These are phyloP conservation scores for Mortierella alpina DNA, from an alignment of 192 early-diverging fungal species.

Conservation along the genomic window DNA sequence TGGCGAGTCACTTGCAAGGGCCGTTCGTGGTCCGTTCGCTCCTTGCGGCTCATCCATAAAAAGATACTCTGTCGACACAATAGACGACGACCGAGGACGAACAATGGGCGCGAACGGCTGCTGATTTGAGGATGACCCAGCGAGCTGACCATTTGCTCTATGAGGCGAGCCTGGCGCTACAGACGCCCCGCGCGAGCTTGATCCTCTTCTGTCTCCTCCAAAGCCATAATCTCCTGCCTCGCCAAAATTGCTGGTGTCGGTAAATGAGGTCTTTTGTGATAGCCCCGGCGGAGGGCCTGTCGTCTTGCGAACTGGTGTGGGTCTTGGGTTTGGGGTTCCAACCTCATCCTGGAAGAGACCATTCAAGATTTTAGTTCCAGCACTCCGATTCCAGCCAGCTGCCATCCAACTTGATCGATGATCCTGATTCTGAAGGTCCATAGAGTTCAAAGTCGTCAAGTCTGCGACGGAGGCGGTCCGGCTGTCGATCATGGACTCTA, in stretches of 20 bases:
- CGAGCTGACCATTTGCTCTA: not conserved
- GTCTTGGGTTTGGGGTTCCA: not conserved
- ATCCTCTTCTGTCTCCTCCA: constrained; percentile 22
- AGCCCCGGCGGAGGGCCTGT: constrained; percentile 47
- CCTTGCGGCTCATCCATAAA: constrained; percentile 14
- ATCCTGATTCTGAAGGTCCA: constrained; percentile 6
- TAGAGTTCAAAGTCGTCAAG: not conserved
- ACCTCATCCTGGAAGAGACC: constrained; percentile 43
- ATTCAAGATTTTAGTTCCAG: constrained; percentile 25
- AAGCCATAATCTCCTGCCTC: constrained; percentile 8
- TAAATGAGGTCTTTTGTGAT: not conserved
- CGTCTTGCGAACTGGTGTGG: constrained; percentile 10
- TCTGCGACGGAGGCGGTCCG: not conserved
- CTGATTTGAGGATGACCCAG: not conserved
- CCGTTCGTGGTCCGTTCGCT: not conserved
- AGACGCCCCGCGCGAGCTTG: not conserved
- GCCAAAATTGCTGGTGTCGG: not conserved
- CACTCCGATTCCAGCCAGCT: constrained; percentile 28
- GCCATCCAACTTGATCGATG: constrained; percentile 38
- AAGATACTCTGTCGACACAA: not conserved
- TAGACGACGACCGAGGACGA: constrained; percentile 22
- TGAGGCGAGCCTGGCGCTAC: constrained; percentile 12
- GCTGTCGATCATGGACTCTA: constrained; percentile 2
- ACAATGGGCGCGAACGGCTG: constrained; percentile 13
- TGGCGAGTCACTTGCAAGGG: not conserved